A percentile compares a stretch with the other conserved stretches of the same genome.
Evolutionary conservation across 2,329 filamentous ascomycete genomes (phyloP).

Genomic region (Curvularia hawaiiensis): DNA sequence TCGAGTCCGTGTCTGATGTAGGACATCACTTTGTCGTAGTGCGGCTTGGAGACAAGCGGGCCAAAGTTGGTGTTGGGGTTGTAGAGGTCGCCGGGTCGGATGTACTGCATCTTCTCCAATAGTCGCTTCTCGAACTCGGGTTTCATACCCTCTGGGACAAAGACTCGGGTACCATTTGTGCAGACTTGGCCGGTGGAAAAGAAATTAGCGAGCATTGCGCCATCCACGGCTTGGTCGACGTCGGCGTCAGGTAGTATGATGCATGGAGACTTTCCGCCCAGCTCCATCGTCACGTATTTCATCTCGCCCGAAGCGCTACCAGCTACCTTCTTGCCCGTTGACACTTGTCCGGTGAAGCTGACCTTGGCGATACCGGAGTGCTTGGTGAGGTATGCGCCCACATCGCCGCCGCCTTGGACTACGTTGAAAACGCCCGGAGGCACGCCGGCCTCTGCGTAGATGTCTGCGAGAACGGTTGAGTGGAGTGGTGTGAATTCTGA

Average conservation of each 20-base stretch:
- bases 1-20: conserved; percentile 80
- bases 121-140: conserved; percentile 70
- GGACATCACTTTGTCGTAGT: conserved; percentile 76
- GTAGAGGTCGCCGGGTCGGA: conserved; percentile 75
- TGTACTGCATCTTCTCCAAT: conserved; percentile 69
- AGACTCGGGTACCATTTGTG: conserved; percentile 89
- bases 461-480: conserved; percentile 72
- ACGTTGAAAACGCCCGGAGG: conserved; percentile 87
- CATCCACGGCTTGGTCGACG: conserved; percentile 79
- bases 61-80: conserved; percentile 80
- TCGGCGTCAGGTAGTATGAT: conserved; percentile 81
- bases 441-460: conserved; percentile 79
- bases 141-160: conserved; percentile 72
- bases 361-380: conserved; percentile 81
- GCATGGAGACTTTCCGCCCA: conserved; percentile 84
- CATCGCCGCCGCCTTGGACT: conserved; percentile 78
- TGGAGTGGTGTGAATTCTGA: conserved; percentile 89
- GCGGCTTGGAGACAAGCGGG: conserved; percentile 75
- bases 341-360: conserved; percentile 86
- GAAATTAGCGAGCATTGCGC: conserved; percentile 93
- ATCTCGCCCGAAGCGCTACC: conserved; percentile 74
- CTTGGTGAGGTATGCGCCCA: conserved; percentile 74
- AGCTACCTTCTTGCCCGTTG: conserved; percentile 82
- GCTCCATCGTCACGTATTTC: conserved; percentile 93
- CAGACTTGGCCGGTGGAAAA: conserved; percentile 91